These are phyloP conservation scores for Zygotorulaspora sp. DNA, from an alignment of 805 yeast genomes.

Conservation along the genomic window DNA sequence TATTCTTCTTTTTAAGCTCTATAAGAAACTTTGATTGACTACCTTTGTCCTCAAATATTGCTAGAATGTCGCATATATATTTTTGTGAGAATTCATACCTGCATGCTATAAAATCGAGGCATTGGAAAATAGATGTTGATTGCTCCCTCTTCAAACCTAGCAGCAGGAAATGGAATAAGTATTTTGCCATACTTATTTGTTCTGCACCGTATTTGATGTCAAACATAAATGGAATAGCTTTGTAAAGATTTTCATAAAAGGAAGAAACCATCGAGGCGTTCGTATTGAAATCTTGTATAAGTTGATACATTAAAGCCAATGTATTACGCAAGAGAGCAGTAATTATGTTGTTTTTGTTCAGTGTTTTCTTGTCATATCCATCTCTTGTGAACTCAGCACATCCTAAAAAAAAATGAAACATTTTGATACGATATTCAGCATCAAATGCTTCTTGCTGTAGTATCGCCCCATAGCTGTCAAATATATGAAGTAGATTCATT, in stretches of 20 bases:
- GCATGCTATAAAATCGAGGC: background rate
- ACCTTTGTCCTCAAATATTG: background rate
- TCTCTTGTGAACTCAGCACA: conserved; percentile 5
- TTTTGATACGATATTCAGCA: conserved; percentile 25
- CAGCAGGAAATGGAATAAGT: background rate
- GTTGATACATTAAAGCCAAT: conserved; percentile 3
- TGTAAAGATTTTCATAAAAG: background rate
- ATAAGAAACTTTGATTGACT: background rate
- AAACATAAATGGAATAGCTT: background rate
- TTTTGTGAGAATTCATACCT: background rate
- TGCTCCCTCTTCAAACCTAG: background rate
- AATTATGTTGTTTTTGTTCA: background rate
- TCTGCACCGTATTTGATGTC: background rate
- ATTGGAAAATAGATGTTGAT: background rate
- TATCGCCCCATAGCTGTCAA: conserved; percentile 8
- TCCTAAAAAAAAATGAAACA: conserved; percentile 4
- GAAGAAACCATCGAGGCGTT: background rate
- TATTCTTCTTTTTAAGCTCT: background rate
- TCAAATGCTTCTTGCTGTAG: conserved; percentile 5
- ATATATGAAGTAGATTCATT: conserved; percentile 17
- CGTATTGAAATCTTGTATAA: background rate
- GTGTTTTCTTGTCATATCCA: conserved; percentile 2
- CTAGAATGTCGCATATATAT: background rate
- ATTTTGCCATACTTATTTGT: background rate
- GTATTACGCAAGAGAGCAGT: conserved; percentile 4